Conservation (phyloP, 768 basidiomycete species). For the Gautieria morchelliformis region DNA sequence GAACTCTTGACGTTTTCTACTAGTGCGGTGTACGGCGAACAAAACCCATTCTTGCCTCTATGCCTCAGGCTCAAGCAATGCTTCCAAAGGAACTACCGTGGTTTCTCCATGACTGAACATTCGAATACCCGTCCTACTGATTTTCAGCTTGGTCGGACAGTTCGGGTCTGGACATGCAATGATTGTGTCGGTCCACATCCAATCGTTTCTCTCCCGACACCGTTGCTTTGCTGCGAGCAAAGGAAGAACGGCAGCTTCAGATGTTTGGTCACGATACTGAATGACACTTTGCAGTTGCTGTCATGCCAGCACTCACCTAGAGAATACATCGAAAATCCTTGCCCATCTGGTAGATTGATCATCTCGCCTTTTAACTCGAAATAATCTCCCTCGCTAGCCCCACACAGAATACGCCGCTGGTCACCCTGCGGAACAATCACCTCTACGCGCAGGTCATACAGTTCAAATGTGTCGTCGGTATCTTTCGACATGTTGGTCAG, state of each 20-base stretch:
- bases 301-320: slow-evolving; percentile 29
- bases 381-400: slow-evolving; percentile 53
- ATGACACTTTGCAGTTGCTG: background rate
- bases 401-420: slow-evolving; percentile 41
- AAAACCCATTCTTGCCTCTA: too few relatives aligned
- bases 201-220: slow-evolving; percentile 42
- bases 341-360: slow-evolving; percentile 47
- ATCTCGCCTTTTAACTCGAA: slow-evolving; percentile 58
- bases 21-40: too few relatives aligned
- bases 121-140: slow-evolving; percentile 39
- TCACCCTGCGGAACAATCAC: slow-evolving; percentile 48
- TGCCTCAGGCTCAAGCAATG: background rate
- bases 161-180: slow-evolving; percentile 61
- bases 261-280: background rate
- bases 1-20: too few relatives aligned
- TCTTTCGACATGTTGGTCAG: background rate
- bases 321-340: slow-evolving; percentile 64
- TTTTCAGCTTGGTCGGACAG: slow-evolving; percentile 46
- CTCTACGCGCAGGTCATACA: slow-evolving; percentile 59
- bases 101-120: slow-evolving; percentile 47
- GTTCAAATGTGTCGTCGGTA: slow-evolving; percentile 37
- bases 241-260: slow-evolving; percentile 48
- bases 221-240: slow-evolving; percentile 64
- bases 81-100: slow-evolving; percentile 34
- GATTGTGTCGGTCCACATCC: slow-evolving; percentile 60